Evolutionary conservation across 2,329 filamentous ascomycete species (phyloP).

Genomic region (Curvularia eragrostidis): DNA sequence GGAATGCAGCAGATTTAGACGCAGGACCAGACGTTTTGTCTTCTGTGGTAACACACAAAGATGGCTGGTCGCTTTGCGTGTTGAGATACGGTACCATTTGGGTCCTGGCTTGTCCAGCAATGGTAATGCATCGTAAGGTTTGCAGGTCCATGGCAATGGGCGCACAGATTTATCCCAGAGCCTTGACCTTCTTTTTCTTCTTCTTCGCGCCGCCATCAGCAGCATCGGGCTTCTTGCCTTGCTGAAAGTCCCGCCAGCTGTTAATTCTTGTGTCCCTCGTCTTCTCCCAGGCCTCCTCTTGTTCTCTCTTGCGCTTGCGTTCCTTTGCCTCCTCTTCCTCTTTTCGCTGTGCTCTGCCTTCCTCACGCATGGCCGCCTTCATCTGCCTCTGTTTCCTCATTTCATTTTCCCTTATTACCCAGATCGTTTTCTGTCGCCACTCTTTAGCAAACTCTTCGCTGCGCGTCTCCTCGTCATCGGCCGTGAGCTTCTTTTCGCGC

Average conservation of each 20-base stretch:
- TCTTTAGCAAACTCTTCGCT: conserved; percentile 80
- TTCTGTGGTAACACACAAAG: background rate
- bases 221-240: conserved; percentile 62
- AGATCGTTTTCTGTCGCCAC: conserved; percentile 89
- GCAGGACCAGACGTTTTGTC: background rate
- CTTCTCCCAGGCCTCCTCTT: conserved; percentile 94
- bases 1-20: background rate
- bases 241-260: conserved; percentile 92
- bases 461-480: conserved; percentile 85
- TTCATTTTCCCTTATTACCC: conserved; percentile 93
- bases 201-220: conserved; percentile 50
- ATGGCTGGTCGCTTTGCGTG: background rate
- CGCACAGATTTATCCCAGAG: conserved; percentile 51
- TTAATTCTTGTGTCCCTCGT: conserved; percentile 89
- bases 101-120: background rate
- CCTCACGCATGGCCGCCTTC: conserved; percentile 95
- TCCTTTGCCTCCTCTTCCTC: conserved; percentile 82
- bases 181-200: conserved; percentile 62
- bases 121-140: background rate
- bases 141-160: background rate
- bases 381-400: conserved; percentile 81
- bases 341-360: conserved; percentile 85
- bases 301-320: conserved; percentile 71
- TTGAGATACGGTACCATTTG: background rate
- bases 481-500: conserved; percentile 90